Evolutionary conservation across 2,329 filamentous ascomycete genomes (phyloP), one percentile per base, ranked within the genome.

Genomic region (Aspergillus tanneri): DNA sequence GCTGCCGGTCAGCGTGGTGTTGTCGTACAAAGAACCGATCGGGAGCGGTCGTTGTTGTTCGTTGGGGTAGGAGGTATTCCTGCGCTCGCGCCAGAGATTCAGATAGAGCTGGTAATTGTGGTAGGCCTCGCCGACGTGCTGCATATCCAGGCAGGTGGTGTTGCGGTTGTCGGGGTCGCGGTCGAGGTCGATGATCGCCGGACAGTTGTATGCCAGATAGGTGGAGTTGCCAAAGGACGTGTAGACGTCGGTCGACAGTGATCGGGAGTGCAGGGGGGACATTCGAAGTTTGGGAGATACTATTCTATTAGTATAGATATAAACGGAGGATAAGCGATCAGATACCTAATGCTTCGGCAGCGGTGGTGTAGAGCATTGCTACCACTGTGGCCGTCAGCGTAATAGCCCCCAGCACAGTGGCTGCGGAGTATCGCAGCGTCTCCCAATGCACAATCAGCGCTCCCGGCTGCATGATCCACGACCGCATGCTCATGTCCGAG

Each of bases 401-500:
- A 2, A 90, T 60, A 1, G 77, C 62, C 0, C 88, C 88, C 1
- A 91, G 70, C 0, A 87, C 56, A 0, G 84, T 86, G 1, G 80
- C 54, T 0, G 76, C 84, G 0, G 85, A 84, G 50, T 86, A 84
- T 4, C 78, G 77, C 1, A 90, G 71, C 3, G 79, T 80, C 52
- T 85, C 77, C 67, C 77, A 86, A 56, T 88, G 83, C 0, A 85
- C 87, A 16, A 92, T 73, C 53, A 92, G 74, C 0, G 82, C 85
- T 0, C 88, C 88, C 0, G 87, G 86, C 66, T 86, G 82, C 71
- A 84, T 80, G 16, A 86, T 79, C 88, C 87, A 92, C 35, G 79
- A 79, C 38, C 87, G 78, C 86, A 92, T 90, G 12, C 80, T 85
- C 73, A 91, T 81, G 61, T 92, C 87, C 0, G 88, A 84, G 12